Conservation (phyloP, 2,329 filamentous ascomycete species). For the Apiospora koreana region DNA sequence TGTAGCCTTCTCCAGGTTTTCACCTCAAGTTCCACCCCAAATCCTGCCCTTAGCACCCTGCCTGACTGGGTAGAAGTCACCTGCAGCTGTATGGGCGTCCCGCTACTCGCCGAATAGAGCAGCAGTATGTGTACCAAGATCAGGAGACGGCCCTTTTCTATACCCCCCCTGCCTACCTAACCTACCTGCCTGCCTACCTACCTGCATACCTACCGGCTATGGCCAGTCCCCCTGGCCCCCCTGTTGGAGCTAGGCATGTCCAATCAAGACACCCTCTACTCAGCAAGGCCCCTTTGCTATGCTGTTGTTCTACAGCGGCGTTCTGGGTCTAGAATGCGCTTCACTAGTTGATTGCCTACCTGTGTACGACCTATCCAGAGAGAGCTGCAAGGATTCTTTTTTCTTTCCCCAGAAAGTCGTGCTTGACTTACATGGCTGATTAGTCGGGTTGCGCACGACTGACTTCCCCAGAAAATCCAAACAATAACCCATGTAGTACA, state of each 20-base stretch:
- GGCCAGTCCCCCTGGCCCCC: not conserved
- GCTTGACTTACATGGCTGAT: not conserved
- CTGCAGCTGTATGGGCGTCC: not conserved
- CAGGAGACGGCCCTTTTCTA: slow-evolving; percentile 11
- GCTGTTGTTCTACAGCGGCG: not conserved
- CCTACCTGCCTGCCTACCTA: not conserved
- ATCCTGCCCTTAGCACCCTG: not conserved
- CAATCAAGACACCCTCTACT: not conserved
- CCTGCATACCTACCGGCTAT: not conserved
- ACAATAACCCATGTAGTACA: not conserved
- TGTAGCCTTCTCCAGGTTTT: not conserved
- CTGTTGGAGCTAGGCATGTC: not conserved
- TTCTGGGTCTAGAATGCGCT: slow-evolving; percentile 6
- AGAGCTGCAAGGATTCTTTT: not conserved
- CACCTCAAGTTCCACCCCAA: not conserved
- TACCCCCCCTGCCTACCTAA: not conserved
- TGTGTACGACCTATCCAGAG: not conserved
- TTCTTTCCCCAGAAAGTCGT: not conserved
- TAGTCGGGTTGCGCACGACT: not conserved
- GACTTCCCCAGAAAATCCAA: not conserved
- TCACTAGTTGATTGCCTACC: not conserved
- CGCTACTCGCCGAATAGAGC: not conserved
- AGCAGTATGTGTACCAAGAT: not conserved
- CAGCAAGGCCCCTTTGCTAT: not conserved
- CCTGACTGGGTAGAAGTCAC: not conserved